Evolutionary conservation across 495 filamentous ascomycete genomes (phyloP), one percentile per base, ranked within the genome.

Genomic region (Hypoxylon lenormandii): DNA sequence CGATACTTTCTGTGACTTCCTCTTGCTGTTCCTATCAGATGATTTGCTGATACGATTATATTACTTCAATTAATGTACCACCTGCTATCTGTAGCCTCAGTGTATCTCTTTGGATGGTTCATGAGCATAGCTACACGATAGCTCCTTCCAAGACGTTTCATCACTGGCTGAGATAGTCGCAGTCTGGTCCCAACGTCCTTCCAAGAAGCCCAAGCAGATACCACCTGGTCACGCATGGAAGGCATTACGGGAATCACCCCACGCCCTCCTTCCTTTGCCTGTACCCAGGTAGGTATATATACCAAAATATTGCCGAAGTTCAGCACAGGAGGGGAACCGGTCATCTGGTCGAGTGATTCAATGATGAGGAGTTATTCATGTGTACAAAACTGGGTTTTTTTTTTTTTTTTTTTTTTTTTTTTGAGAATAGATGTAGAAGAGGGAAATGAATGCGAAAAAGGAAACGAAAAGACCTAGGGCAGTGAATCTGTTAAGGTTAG

Each of bases 91-190:
- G 4, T 16, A 42, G 38, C 38, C 38, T 42, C 38, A 42, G 38
- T 3, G 12, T 42, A 16, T 42, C 38, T 42, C 12, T 42, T 42
- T 42, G 38, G 38, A 42, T 42, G 38, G 13, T 42, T 42, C 12
- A n/a, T 42, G 15, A 42, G 38, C 38, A 6, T 16, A 42, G 38
- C 38, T 42, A 16, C 38, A 16, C 15, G 38, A 42, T 16, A 42
- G 38, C 38, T 42, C 38, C 15, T 42, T 42, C 38, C 38, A 42
- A 42, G 38, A 42, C 38, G 38, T 42, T 42, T 42, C 38, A 42
- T 42, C 38, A 42, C 38, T 42, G 38, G 38, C 38, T 42, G 12
- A 42, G 38, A 42, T 42, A 16, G 13, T 42, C 15, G 15, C 38
- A 42, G 13, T 33, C 30, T 33, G 30, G 30, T 33, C 30, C 30